Evolutionary conservation across 768 basidiomycete genomes (phyloP).

Genomic region (Boletus sp.): DNA sequence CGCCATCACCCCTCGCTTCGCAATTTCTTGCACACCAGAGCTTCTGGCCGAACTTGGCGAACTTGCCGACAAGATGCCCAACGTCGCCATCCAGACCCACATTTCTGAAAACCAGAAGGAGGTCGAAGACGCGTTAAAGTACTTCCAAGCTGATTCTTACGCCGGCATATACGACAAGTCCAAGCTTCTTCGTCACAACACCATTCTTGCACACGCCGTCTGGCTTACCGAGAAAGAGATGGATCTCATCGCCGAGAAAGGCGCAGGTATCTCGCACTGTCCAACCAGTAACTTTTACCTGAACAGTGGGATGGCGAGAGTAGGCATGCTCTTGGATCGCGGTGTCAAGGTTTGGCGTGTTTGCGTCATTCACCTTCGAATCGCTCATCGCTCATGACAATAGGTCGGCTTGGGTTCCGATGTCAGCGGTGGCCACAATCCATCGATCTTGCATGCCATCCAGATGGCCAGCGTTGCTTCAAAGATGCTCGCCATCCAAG

Average conservation of each 20-base stretch:
- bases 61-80: slow-evolving; percentile 56
- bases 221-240: slow-evolving; percentile 76
- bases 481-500: slow-evolving; percentile 65
- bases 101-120: slow-evolving; percentile 83
- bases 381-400: slow-evolving; percentile 2
- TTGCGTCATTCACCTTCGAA: background rate
- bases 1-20: slow-evolving; percentile 94
- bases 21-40: slow-evolving; percentile 79
- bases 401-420: slow-evolving; percentile 96
- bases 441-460: slow-evolving; percentile 74
- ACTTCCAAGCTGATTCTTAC: slow-evolving; percentile 73
- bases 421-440: slow-evolving; percentile 82
- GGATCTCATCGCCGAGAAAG: slow-evolving; percentile 58
- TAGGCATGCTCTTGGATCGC: slow-evolving; percentile 75
- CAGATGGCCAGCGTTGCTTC: slow-evolving; percentile 78
- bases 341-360: slow-evolving; percentile 72
- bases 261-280: slow-evolving; percentile 87
- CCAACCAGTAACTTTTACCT: slow-evolving; percentile 94
- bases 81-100: slow-evolving; percentile 87
- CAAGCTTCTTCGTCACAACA: slow-evolving; percentile 73
- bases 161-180: slow-evolving; percentile 79
- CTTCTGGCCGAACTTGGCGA: slow-evolving; percentile 61
- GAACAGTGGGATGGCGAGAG: slow-evolving; percentile 77
- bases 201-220: slow-evolving; percentile 86
- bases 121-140: slow-evolving; percentile 56